Conservation (phyloP, 352 stramenopile species). For the Phytophthora colocasiae region DNA sequence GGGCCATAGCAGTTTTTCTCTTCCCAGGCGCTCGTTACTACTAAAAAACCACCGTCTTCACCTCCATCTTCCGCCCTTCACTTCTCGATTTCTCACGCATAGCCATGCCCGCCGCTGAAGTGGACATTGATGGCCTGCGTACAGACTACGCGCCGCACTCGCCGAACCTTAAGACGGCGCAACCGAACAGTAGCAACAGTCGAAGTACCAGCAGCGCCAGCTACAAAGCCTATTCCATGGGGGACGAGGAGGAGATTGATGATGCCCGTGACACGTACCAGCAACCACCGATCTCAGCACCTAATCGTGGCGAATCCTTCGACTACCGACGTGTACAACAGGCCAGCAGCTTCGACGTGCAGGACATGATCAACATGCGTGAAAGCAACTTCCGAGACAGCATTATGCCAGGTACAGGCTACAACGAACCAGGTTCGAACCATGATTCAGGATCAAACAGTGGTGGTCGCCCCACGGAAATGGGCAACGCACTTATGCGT, state of each 20-base stretch:
- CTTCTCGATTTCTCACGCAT: slow-evolving; percentile 2
- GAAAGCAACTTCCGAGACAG: slow-evolving; percentile 64
- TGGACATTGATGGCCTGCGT: slow-evolving; percentile 51
- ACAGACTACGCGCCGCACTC: slow-evolving; percentile 20
- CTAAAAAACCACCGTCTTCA: slow-evolving; percentile 1
- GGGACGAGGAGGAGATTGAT: slow-evolving; percentile 42
- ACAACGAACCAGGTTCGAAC: slow-evolving; percentile 14
- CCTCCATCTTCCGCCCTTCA: slow-evolving; percentile 4
- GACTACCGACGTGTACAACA: slow-evolving; percentile 40
- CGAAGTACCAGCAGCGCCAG: slow-evolving; percentile 35
- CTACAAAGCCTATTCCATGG: slow-evolving; percentile 38
- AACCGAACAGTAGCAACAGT: slow-evolving; percentile 29
- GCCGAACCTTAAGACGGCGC: slow-evolving; percentile 12
- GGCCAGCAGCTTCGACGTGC: slow-evolving; percentile 67
- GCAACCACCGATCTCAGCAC: slow-evolving; percentile 3
- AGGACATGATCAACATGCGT: slow-evolving; percentile 66
- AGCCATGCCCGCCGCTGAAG: slow-evolving; percentile 42
- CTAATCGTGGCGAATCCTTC: slow-evolving; percentile 15
- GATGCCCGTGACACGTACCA: slow-evolving; percentile 8
- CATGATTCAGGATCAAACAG: slow-evolving; percentile 31
- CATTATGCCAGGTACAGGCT: slow-evolving; percentile 38
- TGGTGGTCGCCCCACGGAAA: slow-evolving; percentile 52
- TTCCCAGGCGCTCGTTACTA: slow-evolving; percentile 7
- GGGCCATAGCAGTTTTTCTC: slow-evolving; percentile 10
- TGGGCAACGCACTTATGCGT: slow-evolving; percentile 74